Base-by-base conservation (phyloP, 371 early-diverging fungal genomes). In the Haplosporangium sp. region DNA sequence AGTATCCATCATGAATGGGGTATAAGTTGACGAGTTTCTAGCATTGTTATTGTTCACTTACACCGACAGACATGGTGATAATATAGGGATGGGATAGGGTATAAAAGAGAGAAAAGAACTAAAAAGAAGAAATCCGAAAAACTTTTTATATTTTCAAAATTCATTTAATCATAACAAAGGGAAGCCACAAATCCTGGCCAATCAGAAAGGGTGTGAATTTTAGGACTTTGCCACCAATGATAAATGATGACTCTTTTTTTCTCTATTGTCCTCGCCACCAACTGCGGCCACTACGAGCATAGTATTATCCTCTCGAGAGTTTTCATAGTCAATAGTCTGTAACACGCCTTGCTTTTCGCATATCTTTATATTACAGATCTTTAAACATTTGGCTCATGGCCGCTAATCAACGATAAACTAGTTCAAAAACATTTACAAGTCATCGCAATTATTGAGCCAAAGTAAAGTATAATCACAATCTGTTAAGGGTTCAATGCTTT, bases 61-160 rank as follows among this genome's bases (percentile, higher is more conserved):
- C 75, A 65, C 78, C 78, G 67, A 78, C 71, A 58, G 69, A 45
- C 78, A 78, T 78, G 57, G 63, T 65, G 47, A 40, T 13, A 27
- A 44, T 20, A 52, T 39, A 20, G 42, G 55, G 27, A 50, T 4
- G 19, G 47, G 45, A 27, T 44, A 19, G 40, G 39, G 61, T 20
- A 9, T 62, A 58, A 63, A n/a, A 50, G 69, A 59, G 40, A 52
- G 48, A 66, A 78, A 63, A 73, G 64, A 68, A 61, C 37, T 8
- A 10, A 19, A 61, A 27, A 44, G 61, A 61, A 61, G 15, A 40
- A 40, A 34, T 55, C 35, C 4, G 59, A 40, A 42, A 42, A 61
- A 61, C 11, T 45, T 61, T 61, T 61, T 61, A 42, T 61, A 40
- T n/a, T 9, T 17, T 17, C 27, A 27, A 27, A 27, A 15, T 52